phyloP scores from a whole-genome alignment of 768 basidiomycete genomes.

The Termitomyces heimii region DNA sequence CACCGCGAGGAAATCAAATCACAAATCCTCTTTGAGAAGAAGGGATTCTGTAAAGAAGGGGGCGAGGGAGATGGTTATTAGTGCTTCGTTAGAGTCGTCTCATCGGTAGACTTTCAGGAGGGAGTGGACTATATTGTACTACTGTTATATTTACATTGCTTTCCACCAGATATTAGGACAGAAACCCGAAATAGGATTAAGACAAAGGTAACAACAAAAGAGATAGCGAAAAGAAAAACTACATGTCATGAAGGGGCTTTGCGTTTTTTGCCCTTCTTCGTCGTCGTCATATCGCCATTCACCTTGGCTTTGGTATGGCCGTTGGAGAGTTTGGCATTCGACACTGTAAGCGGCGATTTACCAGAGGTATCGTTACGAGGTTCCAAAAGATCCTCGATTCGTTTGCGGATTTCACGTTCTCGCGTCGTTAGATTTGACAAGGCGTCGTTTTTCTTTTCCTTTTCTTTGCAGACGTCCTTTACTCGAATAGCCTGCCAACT shows the following conservation, averaged over 20 bases:
- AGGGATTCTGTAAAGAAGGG: conserved; percentile 92
- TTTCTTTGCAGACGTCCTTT: conserved; percentile 71
- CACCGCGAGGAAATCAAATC: conserved; percentile 80
- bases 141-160: conserved; percentile 14
- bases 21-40: conserved; percentile 73
- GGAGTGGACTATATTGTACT: conserved; percentile 14
- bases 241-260: conserved; percentile 31
- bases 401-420: conserved; percentile 74
- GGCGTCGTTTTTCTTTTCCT: conserved; percentile 66
- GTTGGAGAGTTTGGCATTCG: conserved; percentile 37
- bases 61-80: conserved; percentile 96
- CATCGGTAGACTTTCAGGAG: conserved; percentile 10
- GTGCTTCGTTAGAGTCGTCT: conserved; percentile 9
- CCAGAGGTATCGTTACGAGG: conserved; percentile 32
- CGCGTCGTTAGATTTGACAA: conserved; percentile 61
- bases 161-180: conserved; percentile 1
- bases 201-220: too few species aligned
- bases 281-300: conserved; percentile 36
- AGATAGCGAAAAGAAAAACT: conserved; percentile 18
- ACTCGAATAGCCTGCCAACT: conserved; percentile 79
- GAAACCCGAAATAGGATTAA: too few species aligned
- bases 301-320: conserved; percentile 38
- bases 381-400: conserved; percentile 68
- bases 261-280: conserved; percentile 57
- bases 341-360: conserved; percentile 27